Conservation (phyloP, 2,329 filamentous ascomycete genomes). For the Neofusicoccum laricinum region DNA sequence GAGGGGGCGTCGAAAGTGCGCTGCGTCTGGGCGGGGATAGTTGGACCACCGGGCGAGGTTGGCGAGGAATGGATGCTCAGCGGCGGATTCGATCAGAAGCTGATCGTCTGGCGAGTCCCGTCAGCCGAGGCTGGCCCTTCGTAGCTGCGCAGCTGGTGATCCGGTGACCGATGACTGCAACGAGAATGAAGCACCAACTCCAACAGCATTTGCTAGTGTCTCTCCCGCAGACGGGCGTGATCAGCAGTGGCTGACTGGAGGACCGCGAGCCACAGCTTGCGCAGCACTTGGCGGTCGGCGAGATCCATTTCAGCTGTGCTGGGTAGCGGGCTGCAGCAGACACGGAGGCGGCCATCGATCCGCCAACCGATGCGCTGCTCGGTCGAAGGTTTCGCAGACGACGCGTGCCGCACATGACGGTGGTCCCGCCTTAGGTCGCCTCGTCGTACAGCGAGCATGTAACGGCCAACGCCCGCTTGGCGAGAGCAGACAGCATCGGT, state of each 20-base stretch:
- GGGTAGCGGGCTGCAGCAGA: not conserved
- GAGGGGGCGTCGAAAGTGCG: constrained; percentile 57
- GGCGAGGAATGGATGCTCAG: constrained; percentile 56
- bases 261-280: not conserved
- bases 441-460: constrained; percentile 2
- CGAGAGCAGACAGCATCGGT: not conserved
- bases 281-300: not conserved
- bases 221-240: not conserved
- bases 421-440: not conserved
- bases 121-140: not conserved
- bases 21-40: constrained; percentile 54
- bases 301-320: not conserved
- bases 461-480: not conserved
- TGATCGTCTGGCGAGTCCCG: constrained; percentile 53
- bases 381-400: not conserved
- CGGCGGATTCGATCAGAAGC: constrained; percentile 62
- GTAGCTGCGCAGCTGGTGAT: constrained; percentile 1
- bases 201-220: not conserved
- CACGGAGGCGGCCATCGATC: not conserved
- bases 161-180: constrained; percentile 2
- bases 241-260: not conserved
- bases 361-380: not conserved
- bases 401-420: constrained; percentile 5
- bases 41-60: constrained; percentile 30
- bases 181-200: not conserved